Conservation (phyloP, 192 early-diverging fungal species). For the Chytriomyces confervae region DNA sequence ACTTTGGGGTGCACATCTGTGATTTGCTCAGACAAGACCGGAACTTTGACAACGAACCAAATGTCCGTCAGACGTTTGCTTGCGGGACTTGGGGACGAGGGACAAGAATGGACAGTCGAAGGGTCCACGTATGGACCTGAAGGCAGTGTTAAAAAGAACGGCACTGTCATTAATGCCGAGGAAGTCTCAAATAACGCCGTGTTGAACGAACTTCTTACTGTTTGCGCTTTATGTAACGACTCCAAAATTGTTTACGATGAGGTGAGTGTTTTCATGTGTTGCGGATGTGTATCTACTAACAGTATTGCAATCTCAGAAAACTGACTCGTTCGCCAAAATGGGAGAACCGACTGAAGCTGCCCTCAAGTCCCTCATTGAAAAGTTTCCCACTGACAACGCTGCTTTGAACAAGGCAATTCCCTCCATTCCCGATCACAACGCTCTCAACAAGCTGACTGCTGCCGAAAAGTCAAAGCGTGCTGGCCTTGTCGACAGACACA, state of each 20-base stretch:
- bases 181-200: slow-evolving; percentile 59
- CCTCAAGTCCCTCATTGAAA: slow-evolving; percentile 91
- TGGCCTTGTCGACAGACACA: slow-evolving; percentile 76
- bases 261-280: slow-evolving; percentile 43
- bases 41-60: slow-evolving; percentile 35
- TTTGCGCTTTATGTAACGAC: slow-evolving; percentile 93
- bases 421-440: slow-evolving; percentile 31
- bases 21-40: slow-evolving; percentile 78
- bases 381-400: slow-evolving; percentile 79
- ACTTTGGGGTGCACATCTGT: slow-evolving; percentile 96
- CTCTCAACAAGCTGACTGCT: slow-evolving; percentile 35
- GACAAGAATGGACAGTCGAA: slow-evolving; percentile 73
- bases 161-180: slow-evolving; percentile 41
- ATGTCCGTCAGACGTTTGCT: slow-evolving; percentile 70
- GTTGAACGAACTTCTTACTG: slow-evolving; percentile 77
- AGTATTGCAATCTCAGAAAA: slow-evolving; percentile 34
- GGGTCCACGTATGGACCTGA: slow-evolving; percentile 88
- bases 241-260: slow-evolving; percentile 82
- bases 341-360: slow-evolving; percentile 99
- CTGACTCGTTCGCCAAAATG: slow-evolving; percentile 71
- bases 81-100: slow-evolving; percentile 16
- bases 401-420: slow-evolving; percentile 63
- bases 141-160: slow-evolving; percentile 62
- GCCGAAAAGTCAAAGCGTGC: slow-evolving; percentile 46
- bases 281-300: neutral